A percentile compares a stretch with the other conserved stretches of the same genome.
These are phyloP conservation scores for Neoascochyta sp. DNA, from an alignment of 2,329 filamentous ascomycete species.

Conservation along the genomic window DNA sequence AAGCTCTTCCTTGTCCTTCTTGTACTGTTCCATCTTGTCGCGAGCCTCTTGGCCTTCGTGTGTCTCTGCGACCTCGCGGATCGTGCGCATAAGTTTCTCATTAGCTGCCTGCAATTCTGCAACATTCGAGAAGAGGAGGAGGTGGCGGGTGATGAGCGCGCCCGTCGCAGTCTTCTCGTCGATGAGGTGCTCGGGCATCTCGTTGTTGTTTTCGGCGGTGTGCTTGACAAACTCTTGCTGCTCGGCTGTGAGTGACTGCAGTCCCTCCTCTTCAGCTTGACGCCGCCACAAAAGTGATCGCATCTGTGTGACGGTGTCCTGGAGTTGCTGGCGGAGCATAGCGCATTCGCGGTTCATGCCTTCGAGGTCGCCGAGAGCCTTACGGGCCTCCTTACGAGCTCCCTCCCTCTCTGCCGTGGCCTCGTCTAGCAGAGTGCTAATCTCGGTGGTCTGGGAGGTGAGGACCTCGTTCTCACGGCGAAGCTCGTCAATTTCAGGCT, in stretches of 20 bases:
- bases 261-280: constrained; percentile 74
- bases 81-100: constrained; percentile 73
- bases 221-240: constrained; percentile 74
- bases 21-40: constrained; percentile 52
- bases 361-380: constrained; percentile 69
- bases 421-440: constrained; percentile 75
- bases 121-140: constrained; percentile 87
- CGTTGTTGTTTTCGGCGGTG: constrained; percentile 61
- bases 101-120: constrained; percentile 85
- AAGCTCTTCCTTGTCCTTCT: constrained; percentile 64
- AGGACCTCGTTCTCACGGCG: constrained; percentile 76
- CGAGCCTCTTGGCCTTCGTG: constrained; percentile 89
- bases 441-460: constrained; percentile 72
- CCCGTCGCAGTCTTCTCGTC: constrained; percentile 80
- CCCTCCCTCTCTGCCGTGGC: constrained; percentile 75
- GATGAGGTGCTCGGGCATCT: constrained; percentile 60
- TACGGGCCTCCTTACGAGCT: constrained; percentile 73
- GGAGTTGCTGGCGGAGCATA: constrained; percentile 79
- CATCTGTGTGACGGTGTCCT: constrained; percentile 84
- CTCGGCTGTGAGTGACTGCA: constrained; percentile 65
- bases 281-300: constrained; percentile 87
- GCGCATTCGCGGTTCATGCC: constrained; percentile 63
- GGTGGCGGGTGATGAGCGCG: constrained; percentile 79
- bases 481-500: constrained; percentile 83
- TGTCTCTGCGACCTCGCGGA: constrained; percentile 77